phyloP scores from a whole-genome alignment of 2,329 filamentous ascomycete species.

The Exophiala viscosa region DNA sequence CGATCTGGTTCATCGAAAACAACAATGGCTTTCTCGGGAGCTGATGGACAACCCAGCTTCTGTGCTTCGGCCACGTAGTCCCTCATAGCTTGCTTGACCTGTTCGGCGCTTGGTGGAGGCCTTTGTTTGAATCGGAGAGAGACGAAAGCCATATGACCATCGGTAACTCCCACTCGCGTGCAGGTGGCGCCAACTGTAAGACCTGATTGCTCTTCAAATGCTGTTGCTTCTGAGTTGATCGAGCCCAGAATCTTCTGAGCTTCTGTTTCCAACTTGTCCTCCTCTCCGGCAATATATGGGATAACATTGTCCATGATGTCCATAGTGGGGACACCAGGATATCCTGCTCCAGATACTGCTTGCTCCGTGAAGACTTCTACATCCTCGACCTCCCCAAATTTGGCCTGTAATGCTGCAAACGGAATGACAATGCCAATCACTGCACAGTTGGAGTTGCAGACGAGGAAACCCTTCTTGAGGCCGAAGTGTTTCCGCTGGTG shows the following conservation, averaged over 20 bases:
- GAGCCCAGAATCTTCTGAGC: conserved; percentile 88
- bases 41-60: conserved; percentile 78
- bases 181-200: conserved; percentile 82
- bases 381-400: conserved; percentile 71
- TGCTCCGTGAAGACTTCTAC: conserved; percentile 93
- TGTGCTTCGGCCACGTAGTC: conserved; percentile 79
- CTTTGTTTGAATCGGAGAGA: conserved; percentile 75
- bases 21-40: conserved; percentile 73
- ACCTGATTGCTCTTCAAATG: conserved; percentile 69
- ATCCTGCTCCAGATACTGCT: conserved; percentile 84
- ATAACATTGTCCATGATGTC: conserved; percentile 96
- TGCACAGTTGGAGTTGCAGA: conserved; percentile 98
- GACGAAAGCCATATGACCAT: conserved; percentile 94
- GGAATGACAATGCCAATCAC: conserved; percentile 95
- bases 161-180: conserved; percentile 90
- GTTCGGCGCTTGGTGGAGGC: conserved; percentile 68
- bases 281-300: conserved; percentile 87
- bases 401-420: conserved; percentile 81
- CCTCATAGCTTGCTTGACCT: conserved; percentile 74
- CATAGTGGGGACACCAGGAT: conserved; percentile 72
- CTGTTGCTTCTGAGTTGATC: conserved; percentile 67
- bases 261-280: conserved; percentile 93
- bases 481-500: conserved; percentile 72
- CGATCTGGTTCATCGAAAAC: conserved; percentile 88
- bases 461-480: conserved; percentile 81